Conservation (phyloP, 169 alveolate genomes). For the Cyclospora cayetanensis region DNA sequence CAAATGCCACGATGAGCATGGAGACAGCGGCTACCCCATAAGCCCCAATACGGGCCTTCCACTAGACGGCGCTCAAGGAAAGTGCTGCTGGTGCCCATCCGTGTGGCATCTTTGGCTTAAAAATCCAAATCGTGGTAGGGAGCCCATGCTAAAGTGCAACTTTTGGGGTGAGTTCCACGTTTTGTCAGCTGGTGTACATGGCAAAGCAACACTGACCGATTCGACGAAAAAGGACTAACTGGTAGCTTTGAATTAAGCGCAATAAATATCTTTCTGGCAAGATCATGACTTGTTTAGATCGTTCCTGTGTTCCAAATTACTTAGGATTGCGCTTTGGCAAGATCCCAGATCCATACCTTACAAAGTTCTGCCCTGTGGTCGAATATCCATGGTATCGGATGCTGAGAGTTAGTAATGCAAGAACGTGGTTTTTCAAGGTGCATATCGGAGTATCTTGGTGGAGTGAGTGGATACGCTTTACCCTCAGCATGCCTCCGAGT, state of each 20-base stretch:
- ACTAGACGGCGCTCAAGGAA: conserved; percentile 65
- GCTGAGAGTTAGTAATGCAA: conserved; percentile 57
- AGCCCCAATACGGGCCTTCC: conserved; percentile 61
- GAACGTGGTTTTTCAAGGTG: conserved; percentile 60
- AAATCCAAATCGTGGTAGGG: conserved; percentile 60
- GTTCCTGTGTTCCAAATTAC: no score
- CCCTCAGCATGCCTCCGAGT: no score
- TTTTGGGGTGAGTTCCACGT: conserved; percentile 30
- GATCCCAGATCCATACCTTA: conserved; percentile 64
- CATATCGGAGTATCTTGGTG: conserved; percentile 63
- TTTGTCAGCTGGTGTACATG: no score
- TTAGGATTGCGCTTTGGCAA: conserved; percentile 50
- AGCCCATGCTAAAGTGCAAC: conserved; percentile 65
- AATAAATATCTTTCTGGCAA: no score
- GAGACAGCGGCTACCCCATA: conserved; percentile 53
- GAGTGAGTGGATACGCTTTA: conserved; percentile 12
- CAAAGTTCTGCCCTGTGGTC: conserved; percentile 65
- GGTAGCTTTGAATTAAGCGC: no score
- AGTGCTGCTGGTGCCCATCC: conserved; percentile 64
- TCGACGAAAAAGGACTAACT: no score
- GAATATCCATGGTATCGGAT: conserved; percentile 66
- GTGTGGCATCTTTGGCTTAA: conserved; percentile 64
- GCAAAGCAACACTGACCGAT: no score
- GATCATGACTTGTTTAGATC: no score
- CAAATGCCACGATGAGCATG: conserved; percentile 64